phyloP scores from a whole-genome alignment of 345 rosid genomes.

The Brassica juncea region DNA sequence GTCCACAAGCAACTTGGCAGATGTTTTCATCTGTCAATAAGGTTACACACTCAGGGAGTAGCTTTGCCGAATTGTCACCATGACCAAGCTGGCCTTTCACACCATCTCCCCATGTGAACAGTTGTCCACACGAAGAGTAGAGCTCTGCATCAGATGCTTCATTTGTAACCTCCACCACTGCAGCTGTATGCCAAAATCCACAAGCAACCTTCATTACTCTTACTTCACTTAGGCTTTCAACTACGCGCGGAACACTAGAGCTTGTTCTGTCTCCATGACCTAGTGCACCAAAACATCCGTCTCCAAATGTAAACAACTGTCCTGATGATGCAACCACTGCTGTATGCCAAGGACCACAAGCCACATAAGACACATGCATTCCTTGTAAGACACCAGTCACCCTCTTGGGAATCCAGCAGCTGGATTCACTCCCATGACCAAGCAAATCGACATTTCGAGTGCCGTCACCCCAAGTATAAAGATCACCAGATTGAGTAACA shows the following conservation, averaged over 20 bases:
- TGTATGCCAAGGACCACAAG: slow-evolving; percentile 95
- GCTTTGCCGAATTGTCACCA: slow-evolving; percentile 65
- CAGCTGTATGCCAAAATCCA: slow-evolving; percentile 96
- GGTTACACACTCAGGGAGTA: slow-evolving; percentile 58
- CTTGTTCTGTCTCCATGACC: slow-evolving; percentile 80
- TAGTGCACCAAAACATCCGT: slow-evolving; percentile 86
- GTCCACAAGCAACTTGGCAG: slow-evolving; percentile 72
- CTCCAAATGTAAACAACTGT: slow-evolving; percentile 89
- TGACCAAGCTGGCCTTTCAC: slow-evolving; percentile 75
- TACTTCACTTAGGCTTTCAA: slow-evolving; percentile 62
- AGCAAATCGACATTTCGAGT: slow-evolving; percentile 62
- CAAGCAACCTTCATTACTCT: slow-evolving; percentile 67
- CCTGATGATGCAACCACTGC: slow-evolving; percentile 72
- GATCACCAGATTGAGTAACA: slow-evolving; percentile 72
- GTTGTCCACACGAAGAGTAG: slow-evolving; percentile 48
- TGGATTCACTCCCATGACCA: slow-evolving; percentile 76
- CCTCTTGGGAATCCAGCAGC: slow-evolving; percentile 82
- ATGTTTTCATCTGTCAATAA: slow-evolving; percentile 49
- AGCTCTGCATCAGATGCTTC: slow-evolving; percentile 50
- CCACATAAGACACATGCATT: slow-evolving; percentile 51
- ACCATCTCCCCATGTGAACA: slow-evolving; percentile 94
- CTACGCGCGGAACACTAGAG: slow-evolving; percentile 68
- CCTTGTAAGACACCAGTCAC: slow-evolving; percentile 63
- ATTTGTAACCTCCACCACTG: slow-evolving; percentile 57
- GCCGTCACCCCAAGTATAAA: slow-evolving; percentile 95